Percentiles rank a stretch among this genome's conserved stretches.
Conservation (phyloP, 2,329 filamentous ascomycete genomes). For the Fusarium brevicatenulatum region DNA sequence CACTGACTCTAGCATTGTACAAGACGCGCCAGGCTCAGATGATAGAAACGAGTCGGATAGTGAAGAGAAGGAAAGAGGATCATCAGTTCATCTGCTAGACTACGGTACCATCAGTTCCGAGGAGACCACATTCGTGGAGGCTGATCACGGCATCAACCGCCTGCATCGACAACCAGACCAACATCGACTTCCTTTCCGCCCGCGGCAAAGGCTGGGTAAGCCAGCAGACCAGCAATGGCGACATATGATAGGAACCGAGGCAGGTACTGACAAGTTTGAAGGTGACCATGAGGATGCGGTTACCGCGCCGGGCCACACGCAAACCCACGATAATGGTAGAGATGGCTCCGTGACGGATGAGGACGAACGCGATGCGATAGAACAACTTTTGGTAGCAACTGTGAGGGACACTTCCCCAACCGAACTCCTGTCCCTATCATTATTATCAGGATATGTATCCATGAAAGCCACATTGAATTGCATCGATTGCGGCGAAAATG, state of each 20-base stretch:
- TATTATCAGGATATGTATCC: neutral
- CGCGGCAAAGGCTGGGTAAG: constrained; percentile 1
- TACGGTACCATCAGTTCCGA: neutral
- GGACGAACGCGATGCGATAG: neutral
- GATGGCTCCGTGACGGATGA: neutral
- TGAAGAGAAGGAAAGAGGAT: neutral
- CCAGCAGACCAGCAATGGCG: neutral
- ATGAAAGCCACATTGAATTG: neutral
- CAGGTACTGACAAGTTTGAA: neutral
- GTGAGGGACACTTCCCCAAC: constrained; percentile 10
- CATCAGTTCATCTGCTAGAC: neutral
- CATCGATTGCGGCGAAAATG: neutral
- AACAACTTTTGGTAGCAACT: neutral
- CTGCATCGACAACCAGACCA: neutral
- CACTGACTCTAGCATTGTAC: neutral
- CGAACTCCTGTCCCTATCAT: neutral
- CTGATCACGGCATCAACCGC: neutral
- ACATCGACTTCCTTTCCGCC: neutral
- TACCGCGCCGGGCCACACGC: neutral
- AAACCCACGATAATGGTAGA: neutral
- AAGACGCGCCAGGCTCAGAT: neutral
- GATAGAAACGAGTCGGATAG: neutral
- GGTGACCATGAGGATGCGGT: neutral
- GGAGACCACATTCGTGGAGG: neutral
- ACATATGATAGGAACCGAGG: neutral